These are phyloP conservation scores for Akanthomyces dipterigenus DNA, from an alignment of 2,329 filamentous ascomycete genomes.

Conservation along the genomic window DNA sequence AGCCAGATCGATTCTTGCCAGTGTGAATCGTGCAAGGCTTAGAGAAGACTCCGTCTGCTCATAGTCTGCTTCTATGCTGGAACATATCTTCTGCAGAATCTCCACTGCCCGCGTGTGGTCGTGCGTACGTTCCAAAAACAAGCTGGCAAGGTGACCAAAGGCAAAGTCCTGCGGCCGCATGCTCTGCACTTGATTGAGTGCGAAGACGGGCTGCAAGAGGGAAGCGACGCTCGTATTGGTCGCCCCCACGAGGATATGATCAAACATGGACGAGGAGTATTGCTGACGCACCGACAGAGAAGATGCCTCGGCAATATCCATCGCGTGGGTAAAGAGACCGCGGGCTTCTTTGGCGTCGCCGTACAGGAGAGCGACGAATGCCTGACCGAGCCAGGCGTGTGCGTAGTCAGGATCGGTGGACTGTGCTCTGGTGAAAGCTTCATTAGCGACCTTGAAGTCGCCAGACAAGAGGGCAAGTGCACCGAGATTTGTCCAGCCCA, in stretches of 20 bases:
- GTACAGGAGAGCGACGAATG: constrained; percentile 69
- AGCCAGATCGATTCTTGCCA: constrained; percentile 80
- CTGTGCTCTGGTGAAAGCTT: constrained; percentile 83
- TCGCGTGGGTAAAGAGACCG: constrained; percentile 84
- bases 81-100: constrained; percentile 60
- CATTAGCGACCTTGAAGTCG: constrained; percentile 79
- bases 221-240: constrained; percentile 45
- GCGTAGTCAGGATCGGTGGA: constrained; percentile 92
- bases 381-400: constrained; percentile 90
- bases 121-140: constrained; percentile 75
- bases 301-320: constrained; percentile 80
- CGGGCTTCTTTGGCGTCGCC: constrained; percentile 73
- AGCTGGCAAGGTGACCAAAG: constrained; percentile 68
- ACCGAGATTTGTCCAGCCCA: constrained; percentile 86
- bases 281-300: constrained; percentile 67
- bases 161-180: constrained; percentile 65
- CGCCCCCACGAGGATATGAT: constrained; percentile 60
- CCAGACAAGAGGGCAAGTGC: constrained; percentile 78
- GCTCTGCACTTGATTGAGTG: constrained; percentile 70
- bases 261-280: constrained; percentile 76
- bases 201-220: constrained; percentile 82
- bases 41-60: constrained; percentile 73
- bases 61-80: constrained; percentile 69
- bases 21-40: constrained; percentile 68
- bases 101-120: constrained; percentile 58